Evolutionary conservation across 2,329 filamentous ascomycete species (phyloP).

Genomic region (Cryphonectria radicalis): DNA sequence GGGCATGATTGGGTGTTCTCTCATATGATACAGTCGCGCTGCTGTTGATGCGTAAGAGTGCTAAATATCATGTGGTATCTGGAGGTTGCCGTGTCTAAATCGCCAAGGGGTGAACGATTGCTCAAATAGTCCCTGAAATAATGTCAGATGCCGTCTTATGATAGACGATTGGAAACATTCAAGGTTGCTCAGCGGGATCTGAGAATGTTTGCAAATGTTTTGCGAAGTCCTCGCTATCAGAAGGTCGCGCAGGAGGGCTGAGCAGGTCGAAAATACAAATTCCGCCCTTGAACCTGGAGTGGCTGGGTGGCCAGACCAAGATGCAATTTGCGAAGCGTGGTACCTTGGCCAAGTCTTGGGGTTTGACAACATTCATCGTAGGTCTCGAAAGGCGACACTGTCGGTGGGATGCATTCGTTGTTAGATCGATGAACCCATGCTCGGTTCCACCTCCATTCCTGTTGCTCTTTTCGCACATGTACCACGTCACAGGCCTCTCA

Average conservation of each 20-base stretch:
- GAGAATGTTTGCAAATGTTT: conserved; percentile 38
- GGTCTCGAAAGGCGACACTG: conserved; percentile 38
- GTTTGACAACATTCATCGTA: conserved; percentile 28
- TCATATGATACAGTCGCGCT: not conserved
- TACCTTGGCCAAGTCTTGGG: conserved; percentile 34
- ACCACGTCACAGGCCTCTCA: conserved; percentile 33
- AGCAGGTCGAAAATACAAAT: conserved; percentile 21
- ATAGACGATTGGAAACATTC: conserved; percentile 34
- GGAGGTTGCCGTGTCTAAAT: not conserved
- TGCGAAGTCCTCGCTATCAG: conserved; percentile 41
- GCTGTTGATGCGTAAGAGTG: not conserved
- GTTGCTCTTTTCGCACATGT: conserved; percentile 34
- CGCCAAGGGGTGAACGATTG: not conserved
- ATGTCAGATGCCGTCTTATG: conserved; percentile 43
- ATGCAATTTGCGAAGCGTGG: conserved; percentile 21
- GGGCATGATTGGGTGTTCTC: not conserved
- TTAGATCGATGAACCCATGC: not conserved
- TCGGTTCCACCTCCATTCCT: conserved; percentile 22
- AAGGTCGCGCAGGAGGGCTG: conserved; percentile 46
- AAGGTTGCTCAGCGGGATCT: conserved; percentile 40
- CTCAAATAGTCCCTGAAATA: conserved; percentile 42
- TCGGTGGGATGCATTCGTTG: not conserved
- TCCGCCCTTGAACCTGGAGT: conserved; percentile 48
- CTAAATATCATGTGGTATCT: not conserved
- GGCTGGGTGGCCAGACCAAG: conserved; percentile 34